Evolutionary conservation across 345 rosid species (phyloP), one percentile per base, ranked within the genome.

Genomic region (Sisymbrium irio): DNA sequence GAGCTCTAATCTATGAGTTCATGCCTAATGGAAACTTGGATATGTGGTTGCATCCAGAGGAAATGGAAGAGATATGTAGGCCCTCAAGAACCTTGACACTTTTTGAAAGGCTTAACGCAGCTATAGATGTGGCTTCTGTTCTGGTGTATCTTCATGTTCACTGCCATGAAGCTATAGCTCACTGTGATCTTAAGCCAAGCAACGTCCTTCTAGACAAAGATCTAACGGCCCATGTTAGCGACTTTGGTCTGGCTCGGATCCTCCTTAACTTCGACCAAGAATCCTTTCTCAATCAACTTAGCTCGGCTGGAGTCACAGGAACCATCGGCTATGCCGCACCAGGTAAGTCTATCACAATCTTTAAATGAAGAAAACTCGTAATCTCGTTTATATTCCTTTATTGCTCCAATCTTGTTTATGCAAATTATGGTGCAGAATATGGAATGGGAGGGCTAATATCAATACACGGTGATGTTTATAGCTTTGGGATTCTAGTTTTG

Each of bases 11-110:
- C 4, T 80, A 68, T 36, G 78, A 83, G 42, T 83, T 77, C 76
- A 83, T 85, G 87, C 70, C 80, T 0, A 83, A 82, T 27, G 86
- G 87, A 9, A 85, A 71, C 62, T 56, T 85, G 28, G 32, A 87
- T 8, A 75, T 28, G 30, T 83, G 84, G 88, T 3, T 85, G 55
- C 76, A 79, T 36, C 71, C 59, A 27, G 50, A 71, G 9, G 75
- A 19, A 22, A 49, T 42, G 4, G 71, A 61, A 3, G 79, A 57
- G 73, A 36, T 32, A 7, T 13, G 11, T 18, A 70, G 67, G 61
- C 58, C 73, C 5, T 35, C 32, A 12, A 55, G 42, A 65, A 65
- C 32, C 14, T 47, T 80, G 51, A 75, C 41, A 18, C 60, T 83
- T 56, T 15, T 46, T 41, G 81, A 80, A 68, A 68, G 86, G 49